phyloP scores from a whole-genome alignment of 768 basidiomycete genomes.

The Porphyrellus cyaneotinctus region DNA sequence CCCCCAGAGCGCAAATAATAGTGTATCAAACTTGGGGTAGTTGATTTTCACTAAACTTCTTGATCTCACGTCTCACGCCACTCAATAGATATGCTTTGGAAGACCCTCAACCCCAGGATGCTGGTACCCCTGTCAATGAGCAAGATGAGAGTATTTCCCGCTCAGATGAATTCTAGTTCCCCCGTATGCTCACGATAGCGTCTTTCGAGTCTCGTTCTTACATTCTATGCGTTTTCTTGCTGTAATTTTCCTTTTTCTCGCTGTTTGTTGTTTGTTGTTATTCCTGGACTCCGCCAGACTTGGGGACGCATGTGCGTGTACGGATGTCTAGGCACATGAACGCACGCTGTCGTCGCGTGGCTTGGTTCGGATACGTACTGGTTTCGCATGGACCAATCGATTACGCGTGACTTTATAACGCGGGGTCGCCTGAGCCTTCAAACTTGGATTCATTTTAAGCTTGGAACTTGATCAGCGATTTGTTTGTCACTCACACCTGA shows the following conservation, averaged over 20 bases:
- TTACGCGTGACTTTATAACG: conserved; percentile 10
- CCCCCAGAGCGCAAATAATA: background rate
- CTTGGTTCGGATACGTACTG: background rate
- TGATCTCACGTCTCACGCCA: conserved; percentile 10
- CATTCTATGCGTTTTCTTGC: background rate
- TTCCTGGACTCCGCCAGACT: too few species aligned
- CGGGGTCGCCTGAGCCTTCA: conserved; percentile 8
- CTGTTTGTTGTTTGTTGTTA: background rate
- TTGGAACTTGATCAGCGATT: conserved; percentile 8
- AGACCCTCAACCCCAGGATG: background rate
- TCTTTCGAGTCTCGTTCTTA: background rate
- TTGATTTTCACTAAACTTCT: conserved; percentile 9
- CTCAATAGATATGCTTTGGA: conserved; percentile 12
- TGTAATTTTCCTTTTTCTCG: background rate
- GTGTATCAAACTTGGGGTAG: conserved; percentile 10
- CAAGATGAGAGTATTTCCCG: conserved; percentile 1
- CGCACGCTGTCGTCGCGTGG: conserved; percentile 20
- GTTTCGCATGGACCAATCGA: conserved; percentile 7
- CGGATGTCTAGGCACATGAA: conserved; percentile 16
- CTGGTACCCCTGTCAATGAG: background rate
- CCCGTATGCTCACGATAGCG: background rate
- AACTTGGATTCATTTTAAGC: background rate
- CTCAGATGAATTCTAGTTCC: conserved; percentile 11
- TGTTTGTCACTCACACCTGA: conserved; percentile 15
- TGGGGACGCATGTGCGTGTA: too few species aligned